A percentile compares a stretch with the other conserved stretches of the same genome.
Conservation (phyloP, 164 flowering plant genomes). For the Liriodendron chinense region DNA sequence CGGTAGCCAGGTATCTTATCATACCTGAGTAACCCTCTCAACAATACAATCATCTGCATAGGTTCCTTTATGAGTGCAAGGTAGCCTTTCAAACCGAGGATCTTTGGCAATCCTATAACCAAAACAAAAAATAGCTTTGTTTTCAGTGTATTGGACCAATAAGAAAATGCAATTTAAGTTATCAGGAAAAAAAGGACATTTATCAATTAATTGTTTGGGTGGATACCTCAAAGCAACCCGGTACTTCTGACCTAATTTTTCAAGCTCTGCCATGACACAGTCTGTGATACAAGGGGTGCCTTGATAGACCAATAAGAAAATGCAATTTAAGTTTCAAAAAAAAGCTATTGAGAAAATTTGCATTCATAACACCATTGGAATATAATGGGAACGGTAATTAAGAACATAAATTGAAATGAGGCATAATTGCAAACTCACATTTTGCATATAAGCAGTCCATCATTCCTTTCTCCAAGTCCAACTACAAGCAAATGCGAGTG, state of each 20-base stretch:
- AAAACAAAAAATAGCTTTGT: background rate
- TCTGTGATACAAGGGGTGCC: constrained; percentile 96
- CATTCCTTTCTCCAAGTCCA: constrained; percentile 92
- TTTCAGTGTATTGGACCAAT: background rate
- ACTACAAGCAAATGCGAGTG: constrained; percentile 29
- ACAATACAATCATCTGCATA: constrained; percentile 98
- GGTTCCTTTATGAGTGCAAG: constrained; percentile 91
- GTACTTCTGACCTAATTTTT: constrained; percentile 90
- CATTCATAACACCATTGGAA: background rate
- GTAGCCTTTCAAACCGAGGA: constrained; percentile 90
- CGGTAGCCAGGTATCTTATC: background rate
- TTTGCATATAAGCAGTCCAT: constrained; percentile 95
- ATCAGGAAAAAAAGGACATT: background rate
- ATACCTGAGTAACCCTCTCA: constrained; percentile 85
- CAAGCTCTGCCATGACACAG: constrained; percentile 98
- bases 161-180: background rate
- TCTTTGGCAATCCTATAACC: constrained; percentile 87
- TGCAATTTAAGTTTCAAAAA: too few species aligned
- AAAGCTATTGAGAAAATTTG: background rate
- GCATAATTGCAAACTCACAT: constrained; percentile 53
- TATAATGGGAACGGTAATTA: background rate
- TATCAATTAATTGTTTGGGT: background rate
- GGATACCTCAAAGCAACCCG: constrained; percentile 85
- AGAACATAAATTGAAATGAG: background rate
- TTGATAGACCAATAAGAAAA: constrained; percentile 21